Percentiles rank a stretch among this genome's conserved stretches.
Evolutionary conservation across 2,329 filamentous ascomycete genomes (phyloP).

Genomic region (Calonectria henricotiae): DNA sequence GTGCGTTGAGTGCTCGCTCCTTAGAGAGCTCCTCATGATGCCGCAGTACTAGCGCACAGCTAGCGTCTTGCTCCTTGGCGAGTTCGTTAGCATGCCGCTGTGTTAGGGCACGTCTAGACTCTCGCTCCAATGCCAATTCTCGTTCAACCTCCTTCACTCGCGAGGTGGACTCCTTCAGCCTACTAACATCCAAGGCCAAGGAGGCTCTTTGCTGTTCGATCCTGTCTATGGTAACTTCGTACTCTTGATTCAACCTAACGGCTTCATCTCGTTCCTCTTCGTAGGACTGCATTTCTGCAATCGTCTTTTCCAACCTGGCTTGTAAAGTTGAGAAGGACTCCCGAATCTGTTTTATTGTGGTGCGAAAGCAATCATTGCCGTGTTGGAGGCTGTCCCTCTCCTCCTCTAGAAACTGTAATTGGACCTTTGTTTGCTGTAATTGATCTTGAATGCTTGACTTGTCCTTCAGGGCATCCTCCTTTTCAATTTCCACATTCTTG

Average conservation of each 20-base stretch:
- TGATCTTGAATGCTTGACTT: not conserved
- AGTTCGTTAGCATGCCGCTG: not conserved
- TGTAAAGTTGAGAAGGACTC: conserved; percentile 7
- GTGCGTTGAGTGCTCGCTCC: not conserved
- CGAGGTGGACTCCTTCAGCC: not conserved
- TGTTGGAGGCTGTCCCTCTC: conserved; percentile 18
- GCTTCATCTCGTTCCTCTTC: conserved; percentile 9
- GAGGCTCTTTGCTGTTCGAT: conserved; percentile 5
- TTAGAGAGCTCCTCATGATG: not conserved
- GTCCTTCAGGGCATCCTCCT: conserved; percentile 1
- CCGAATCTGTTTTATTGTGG: conserved; percentile 12
- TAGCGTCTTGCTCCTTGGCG: not conserved
- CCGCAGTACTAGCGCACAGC: not conserved
- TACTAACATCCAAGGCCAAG: not conserved
- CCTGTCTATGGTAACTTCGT: not conserved
- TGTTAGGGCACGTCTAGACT: not conserved
- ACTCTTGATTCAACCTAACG: not conserved
- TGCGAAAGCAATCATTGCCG: conserved; percentile 13
- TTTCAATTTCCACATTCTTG: not conserved
- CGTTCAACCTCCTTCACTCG: not conserved
- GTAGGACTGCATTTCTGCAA: not conserved
- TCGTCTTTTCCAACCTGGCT: conserved; percentile 7
- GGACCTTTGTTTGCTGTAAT: not conserved
- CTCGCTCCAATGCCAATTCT: not conserved
- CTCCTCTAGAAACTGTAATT: not conserved